A percentile compares a stretch with the other conserved stretches of the same genome.
These are phyloP conservation scores for Tuber aestivum DNA, from an alignment of 495 filamentous ascomycete genomes.

Conservation along the genomic window DNA sequence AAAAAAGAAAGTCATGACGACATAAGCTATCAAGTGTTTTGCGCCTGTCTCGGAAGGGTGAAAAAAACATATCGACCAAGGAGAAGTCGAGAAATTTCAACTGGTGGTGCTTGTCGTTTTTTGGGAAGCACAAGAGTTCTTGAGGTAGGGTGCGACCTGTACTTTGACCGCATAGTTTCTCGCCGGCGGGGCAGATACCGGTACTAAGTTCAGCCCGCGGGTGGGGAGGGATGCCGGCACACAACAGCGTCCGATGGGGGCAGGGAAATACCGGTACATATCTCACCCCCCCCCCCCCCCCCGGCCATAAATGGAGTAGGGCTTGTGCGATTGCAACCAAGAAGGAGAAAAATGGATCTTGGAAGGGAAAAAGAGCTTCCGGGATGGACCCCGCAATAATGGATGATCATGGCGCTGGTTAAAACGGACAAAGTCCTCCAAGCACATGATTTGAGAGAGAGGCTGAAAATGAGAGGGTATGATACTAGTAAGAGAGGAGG, in stretches of 20 bases:
- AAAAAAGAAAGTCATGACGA: not conserved
- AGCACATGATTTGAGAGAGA: not conserved
- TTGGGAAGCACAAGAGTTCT: not conserved
- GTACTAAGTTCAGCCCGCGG: not conserved
- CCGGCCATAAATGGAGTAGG: not conserved
- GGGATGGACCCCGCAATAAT: slow-evolving; percentile 14
- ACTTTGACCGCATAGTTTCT: not conserved
- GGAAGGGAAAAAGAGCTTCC: not conserved
- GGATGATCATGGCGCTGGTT: slow-evolving; percentile 4
- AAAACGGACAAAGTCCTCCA: not conserved
- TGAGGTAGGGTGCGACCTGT: not conserved
- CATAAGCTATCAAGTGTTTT: not conserved
- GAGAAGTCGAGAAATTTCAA: not conserved
- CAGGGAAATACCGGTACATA: not conserved
- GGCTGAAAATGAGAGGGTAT: not conserved
- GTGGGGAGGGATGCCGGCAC: not conserved
- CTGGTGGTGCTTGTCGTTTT: not conserved
- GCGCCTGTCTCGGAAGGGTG: not conserved
- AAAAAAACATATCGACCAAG: not conserved
- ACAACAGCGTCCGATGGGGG: not conserved
- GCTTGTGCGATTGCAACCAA: not conserved
- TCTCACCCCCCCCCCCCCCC: too few relatives aligned
- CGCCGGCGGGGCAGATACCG: not conserved
- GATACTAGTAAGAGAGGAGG: not conserved
- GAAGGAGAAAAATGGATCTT: not conserved